Evolutionary conservation across 2,329 filamentous ascomycete genomes (phyloP).

Genomic region (Zymoseptoria crescenta): DNA sequence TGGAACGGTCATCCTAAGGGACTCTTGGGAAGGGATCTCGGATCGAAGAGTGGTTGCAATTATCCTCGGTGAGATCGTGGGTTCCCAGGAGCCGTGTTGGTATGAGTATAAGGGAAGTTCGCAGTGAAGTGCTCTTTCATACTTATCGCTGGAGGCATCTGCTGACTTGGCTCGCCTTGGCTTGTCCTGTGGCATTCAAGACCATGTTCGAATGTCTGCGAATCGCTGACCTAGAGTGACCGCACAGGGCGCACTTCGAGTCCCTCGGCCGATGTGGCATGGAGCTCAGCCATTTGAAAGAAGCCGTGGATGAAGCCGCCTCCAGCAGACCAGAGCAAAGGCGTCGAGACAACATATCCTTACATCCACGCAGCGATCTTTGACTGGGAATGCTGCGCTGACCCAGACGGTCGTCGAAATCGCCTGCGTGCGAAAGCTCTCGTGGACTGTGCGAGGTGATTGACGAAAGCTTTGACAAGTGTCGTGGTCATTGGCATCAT

Average conservation of each 20-base stretch:
- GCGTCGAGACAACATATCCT: no score
- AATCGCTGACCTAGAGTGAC: not conserved
- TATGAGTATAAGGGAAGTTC: not conserved
- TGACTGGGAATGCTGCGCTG: no score
- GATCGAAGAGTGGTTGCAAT: no score
- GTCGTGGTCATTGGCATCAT: not conserved
- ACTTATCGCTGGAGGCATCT: not conserved
- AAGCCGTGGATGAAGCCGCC: no score
- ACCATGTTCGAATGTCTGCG: not conserved
- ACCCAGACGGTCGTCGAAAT: not conserved
- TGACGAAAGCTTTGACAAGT: not conserved
- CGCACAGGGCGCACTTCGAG: no score
- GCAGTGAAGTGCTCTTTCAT: not conserved
- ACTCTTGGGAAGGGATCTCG: not conserved
- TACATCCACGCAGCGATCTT: no score
- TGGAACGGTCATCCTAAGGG: not conserved
- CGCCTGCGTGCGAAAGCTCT: not conserved
- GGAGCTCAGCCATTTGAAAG: no score
- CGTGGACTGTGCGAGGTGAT: not conserved
- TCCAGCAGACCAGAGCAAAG: no score
- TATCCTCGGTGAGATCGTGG: not conserved
- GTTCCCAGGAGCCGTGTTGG: not conserved
- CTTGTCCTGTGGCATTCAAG: not conserved
- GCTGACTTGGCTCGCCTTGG: not conserved
- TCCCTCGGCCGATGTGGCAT: no score